phyloP scores from a whole-genome alignment of 2,329 filamentous ascomycete genomes.

The Didymosphaeria variabile region DNA sequence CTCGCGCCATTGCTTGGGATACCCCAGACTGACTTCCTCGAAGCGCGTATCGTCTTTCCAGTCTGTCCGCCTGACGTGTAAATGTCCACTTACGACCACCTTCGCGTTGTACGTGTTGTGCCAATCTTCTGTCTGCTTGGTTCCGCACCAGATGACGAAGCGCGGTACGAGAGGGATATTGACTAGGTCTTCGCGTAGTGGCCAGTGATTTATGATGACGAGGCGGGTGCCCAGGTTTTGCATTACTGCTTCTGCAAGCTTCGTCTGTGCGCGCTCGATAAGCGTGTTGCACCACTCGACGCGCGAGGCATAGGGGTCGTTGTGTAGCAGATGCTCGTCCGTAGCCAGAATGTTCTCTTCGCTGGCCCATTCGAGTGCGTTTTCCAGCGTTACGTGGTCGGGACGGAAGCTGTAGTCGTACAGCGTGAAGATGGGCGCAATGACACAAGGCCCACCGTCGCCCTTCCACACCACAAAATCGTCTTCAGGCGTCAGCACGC shows the following conservation, averaged over 20 bases:
- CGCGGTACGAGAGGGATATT: constrained; percentile 54
- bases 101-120: constrained; percentile 57
- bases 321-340: constrained; percentile 57
- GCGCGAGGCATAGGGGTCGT: constrained; percentile 55
- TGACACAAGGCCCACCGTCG: constrained; percentile 58
- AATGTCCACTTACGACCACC: constrained; percentile 57
- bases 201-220: constrained; percentile 59
- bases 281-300: constrained; percentile 57
- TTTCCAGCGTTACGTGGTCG: constrained; percentile 56
- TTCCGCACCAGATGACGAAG: constrained; percentile 59
- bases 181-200: constrained; percentile 55
- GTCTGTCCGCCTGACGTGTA: constrained; percentile 58
- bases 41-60: constrained; percentile 58
- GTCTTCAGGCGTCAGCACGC: constrained; percentile 66
- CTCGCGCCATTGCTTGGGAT: constrained; percentile 58
- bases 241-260: constrained; percentile 47
- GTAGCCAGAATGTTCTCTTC: constrained; percentile 57
- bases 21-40: constrained; percentile 59
- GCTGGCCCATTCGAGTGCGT: constrained; percentile 57
- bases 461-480: constrained; percentile 64
- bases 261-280: constrained; percentile 51
- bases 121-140: constrained; percentile 58
- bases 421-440: constrained; percentile 66
- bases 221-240: constrained; percentile 46
- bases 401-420: constrained; percentile 69